A percentile compares a stretch with the other conserved stretches of the same genome.
Conservation (phyloP, 805 yeast species). For the Candida namnaoensis region DNA sequence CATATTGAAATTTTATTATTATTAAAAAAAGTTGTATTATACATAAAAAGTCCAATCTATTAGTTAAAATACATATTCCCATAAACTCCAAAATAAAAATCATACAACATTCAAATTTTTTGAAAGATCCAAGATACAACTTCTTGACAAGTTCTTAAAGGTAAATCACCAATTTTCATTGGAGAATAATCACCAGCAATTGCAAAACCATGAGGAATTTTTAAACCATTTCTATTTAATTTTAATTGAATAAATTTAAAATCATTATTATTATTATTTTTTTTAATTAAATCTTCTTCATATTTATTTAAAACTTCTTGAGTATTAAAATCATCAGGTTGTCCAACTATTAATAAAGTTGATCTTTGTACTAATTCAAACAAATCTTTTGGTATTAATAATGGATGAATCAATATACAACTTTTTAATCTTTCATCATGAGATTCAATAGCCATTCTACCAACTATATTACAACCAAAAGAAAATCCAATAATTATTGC, state of each 20-base stretch:
- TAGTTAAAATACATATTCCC: no score
- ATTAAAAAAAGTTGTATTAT: no score
- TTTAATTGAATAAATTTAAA: slow-evolving; percentile 2
- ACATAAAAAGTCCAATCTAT: no score
- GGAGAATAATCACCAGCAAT: slow-evolving; percentile 30
- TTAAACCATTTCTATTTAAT: no score
- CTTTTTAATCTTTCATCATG: slow-evolving; percentile 9
- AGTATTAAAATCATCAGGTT: slow-evolving; percentile 10
- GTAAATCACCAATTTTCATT: slow-evolving; percentile 20
- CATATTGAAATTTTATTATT: no score
- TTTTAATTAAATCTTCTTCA: slow-evolving; percentile 4
- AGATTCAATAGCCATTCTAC: slow-evolving; percentile 6
- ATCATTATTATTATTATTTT: slow-evolving; percentile 2
- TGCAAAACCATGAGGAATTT: slow-evolving; percentile 31
- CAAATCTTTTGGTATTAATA: slow-evolving; percentile 12
- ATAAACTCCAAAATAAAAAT: no score
- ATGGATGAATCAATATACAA: slow-evolving; percentile 14
- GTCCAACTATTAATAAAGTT: slow-evolving; percentile 10
- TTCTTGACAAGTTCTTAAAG: slow-evolving; percentile 12
- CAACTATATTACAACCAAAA: slow-evolving; percentile 15
- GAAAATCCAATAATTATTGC: slow-evolving; percentile 15
- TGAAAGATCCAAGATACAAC: slow-evolving; percentile 13
- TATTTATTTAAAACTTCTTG: slow-evolving; percentile 5
- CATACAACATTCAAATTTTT: slow-evolving; percentile 3
- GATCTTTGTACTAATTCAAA: slow-evolving; percentile 4